Conservation (phyloP, 176 grass and related monocot species). For the Miscanthus lutarioriparius region DNA sequence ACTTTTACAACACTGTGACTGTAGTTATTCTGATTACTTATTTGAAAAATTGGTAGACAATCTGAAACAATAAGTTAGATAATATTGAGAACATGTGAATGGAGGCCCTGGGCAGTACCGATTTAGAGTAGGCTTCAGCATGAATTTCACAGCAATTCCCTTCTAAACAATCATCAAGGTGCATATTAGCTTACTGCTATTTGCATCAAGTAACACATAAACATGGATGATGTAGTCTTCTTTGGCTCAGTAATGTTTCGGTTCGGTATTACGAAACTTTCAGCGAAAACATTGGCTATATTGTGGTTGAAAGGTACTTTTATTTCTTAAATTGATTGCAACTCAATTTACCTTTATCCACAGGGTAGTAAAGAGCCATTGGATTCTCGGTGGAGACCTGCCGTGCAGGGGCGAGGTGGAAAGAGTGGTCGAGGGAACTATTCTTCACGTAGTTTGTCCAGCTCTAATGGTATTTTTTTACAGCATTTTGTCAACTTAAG, state of each 20-base stretch:
- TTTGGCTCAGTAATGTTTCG: background rate
- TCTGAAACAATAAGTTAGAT: background rate
- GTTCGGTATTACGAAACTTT: background rate
- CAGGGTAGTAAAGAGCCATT: constrained; percentile 46
- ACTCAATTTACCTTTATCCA: constrained; percentile 15
- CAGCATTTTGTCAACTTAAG: background rate
- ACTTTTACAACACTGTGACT: background rate
- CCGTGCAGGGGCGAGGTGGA: constrained; percentile 50
- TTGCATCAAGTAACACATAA: background rate
- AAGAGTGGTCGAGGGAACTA: constrained; percentile 46
- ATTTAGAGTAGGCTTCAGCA: background rate
- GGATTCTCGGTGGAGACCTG: constrained; percentile 49
- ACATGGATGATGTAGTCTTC: background rate
- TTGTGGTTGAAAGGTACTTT: background rate
- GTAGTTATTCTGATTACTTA: background rate
- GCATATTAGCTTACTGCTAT: background rate
- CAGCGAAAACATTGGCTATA: background rate
- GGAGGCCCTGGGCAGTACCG: background rate
- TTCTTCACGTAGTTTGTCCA: constrained; percentile 37
- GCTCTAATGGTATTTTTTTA: constrained; percentile 45
- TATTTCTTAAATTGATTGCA: background rate
- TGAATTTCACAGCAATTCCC: background rate
- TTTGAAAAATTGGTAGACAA: background rate
- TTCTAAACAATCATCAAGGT: background rate
- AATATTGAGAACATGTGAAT: background rate